phyloP scores from a whole-genome alignment of 257 asterid species.

The Cordia subcordata region DNA sequence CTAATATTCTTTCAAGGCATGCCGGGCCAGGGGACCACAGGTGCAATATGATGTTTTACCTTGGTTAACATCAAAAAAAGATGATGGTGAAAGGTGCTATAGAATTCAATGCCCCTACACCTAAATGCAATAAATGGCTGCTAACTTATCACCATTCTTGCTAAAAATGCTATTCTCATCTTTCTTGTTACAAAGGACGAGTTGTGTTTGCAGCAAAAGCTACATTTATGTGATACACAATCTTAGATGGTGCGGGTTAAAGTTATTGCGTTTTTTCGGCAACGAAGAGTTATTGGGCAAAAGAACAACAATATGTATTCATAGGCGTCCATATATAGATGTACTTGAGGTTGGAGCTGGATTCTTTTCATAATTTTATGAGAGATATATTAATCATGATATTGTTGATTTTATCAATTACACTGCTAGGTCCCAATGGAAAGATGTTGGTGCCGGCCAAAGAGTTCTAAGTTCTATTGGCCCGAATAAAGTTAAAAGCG shows the following conservation, averaged over 20 bases:
- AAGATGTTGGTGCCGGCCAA: too few species aligned
- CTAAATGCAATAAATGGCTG: constrained; percentile 18
- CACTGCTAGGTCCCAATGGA: too few species aligned
- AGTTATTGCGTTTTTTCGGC: constrained; percentile 2
- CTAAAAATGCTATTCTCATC: constrained; percentile 14
- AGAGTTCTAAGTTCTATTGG: too few species aligned
- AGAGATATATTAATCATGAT: too few species aligned
- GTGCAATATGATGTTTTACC: constrained; percentile 8
- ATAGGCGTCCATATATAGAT: too few species aligned
- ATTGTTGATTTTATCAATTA: too few species aligned
- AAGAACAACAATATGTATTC: too few species aligned
- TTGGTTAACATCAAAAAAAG: constrained; percentile 12
- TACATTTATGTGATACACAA: not conserved
- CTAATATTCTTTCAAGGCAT: constrained; percentile 8
- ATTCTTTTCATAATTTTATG: too few species aligned
- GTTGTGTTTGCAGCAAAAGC: not conserved
- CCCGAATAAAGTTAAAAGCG: too few species aligned
- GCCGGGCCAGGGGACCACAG: constrained; percentile 21
- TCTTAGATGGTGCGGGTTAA: not conserved
- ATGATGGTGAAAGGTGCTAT: constrained; percentile 37
- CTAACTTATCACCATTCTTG: constrained; percentile 7
- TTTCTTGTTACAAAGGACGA: constrained; percentile 1
- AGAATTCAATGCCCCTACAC: constrained; percentile 33
- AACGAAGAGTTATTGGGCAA: not conserved
- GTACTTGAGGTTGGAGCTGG: too few species aligned